Conservation (phyloP, 2,329 filamentous ascomycete genomes). For the Teratosphaeria viscida region DNA sequence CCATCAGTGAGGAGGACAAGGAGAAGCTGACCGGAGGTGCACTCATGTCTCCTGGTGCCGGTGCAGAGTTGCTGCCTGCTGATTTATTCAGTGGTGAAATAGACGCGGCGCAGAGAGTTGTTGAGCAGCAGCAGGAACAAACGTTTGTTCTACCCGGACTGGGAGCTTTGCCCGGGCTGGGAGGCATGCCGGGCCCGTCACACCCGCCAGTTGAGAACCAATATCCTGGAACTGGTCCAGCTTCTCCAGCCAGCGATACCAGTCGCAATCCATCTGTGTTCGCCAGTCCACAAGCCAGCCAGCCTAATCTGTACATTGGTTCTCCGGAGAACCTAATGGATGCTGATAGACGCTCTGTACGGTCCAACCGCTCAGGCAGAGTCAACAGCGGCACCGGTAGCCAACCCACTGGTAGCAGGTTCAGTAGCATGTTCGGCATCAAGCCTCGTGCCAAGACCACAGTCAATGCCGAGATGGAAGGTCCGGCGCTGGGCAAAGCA, state of each 20-base stretch:
- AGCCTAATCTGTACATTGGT: conserved; percentile 32
- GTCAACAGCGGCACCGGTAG: conserved; percentile 27
- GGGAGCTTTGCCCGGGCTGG: conserved; percentile 30
- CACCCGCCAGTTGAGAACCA: conserved; percentile 9
- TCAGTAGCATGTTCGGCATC: conserved; percentile 44
- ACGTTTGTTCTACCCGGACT: conserved; percentile 23
- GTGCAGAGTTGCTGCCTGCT: conserved; percentile 58
- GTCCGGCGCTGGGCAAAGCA: conserved; percentile 48
- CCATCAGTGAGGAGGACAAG: conserved; percentile 52
- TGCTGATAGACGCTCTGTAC: conserved; percentile 36
- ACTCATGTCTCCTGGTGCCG: conserved; percentile 67
- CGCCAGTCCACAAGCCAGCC: conserved; percentile 38
- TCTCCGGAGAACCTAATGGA: conserved; percentile 33
- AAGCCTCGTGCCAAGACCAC: conserved; percentile 51
- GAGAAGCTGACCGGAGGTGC: conserved; percentile 53
- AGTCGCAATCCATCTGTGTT: conserved; percentile 35
- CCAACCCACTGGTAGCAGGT: conserved; percentile 37
- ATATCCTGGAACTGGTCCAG: conserved; percentile 23
- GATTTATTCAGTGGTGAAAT: conserved; percentile 37
- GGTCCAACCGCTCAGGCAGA: conserved; percentile 40
- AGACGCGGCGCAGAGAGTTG: conserved; percentile 11
- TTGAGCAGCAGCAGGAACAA: conserved; percentile 5
- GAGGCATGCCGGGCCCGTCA: conserved; percentile 25
- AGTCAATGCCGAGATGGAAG: conserved; percentile 30
- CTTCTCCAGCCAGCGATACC: conserved; percentile 32